A percentile compares a stretch with the other conserved stretches of the same genome.
Conservation (phyloP, 306 rosid genomes). For the Biancaea sappan region DNA sequence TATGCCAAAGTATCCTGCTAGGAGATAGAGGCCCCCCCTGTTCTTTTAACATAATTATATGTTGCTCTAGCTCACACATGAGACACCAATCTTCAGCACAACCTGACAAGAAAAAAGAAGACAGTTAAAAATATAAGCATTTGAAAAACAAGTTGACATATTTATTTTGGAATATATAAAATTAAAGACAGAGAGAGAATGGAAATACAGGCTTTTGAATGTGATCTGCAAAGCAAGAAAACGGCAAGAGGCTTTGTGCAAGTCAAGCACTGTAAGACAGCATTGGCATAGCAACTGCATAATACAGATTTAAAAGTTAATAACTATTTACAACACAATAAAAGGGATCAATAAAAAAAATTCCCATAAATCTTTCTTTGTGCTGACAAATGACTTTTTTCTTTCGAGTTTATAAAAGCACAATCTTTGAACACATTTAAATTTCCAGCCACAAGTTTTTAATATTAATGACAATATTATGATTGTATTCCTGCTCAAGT, state of each 20-base stretch:
- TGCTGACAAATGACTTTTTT: neutral
- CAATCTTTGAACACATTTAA: neutral
- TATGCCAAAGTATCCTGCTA: slow-evolving; percentile 70
- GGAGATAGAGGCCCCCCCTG: slow-evolving; percentile 75
- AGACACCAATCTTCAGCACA: slow-evolving; percentile 84
- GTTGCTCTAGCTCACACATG: slow-evolving; percentile 86
- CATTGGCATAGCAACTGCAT: slow-evolving; percentile 93
- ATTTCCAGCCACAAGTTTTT: too few relatives aligned
- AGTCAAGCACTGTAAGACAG: slow-evolving; percentile 86
- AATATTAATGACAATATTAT: too few relatives aligned
- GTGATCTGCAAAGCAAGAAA: slow-evolving; percentile 66
- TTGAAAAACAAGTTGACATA: slow-evolving; percentile 15
- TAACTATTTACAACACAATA: neutral
- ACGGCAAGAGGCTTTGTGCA: slow-evolving; percentile 79
- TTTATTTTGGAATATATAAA: neutral
- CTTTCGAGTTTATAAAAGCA: too few relatives aligned
- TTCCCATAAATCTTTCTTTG: slow-evolving; percentile 4
- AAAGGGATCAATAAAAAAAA: neutral
- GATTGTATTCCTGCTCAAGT: too few relatives aligned
- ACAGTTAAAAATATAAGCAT: neutral
- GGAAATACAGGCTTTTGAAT: slow-evolving; percentile 70
- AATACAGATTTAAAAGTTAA: slow-evolving; percentile 19
- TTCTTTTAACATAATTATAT: slow-evolving; percentile 66
- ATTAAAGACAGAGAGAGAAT: slow-evolving; percentile 28
- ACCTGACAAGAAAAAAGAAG: slow-evolving; percentile 54